Evolutionary conservation across 768 basidiomycete species (phyloP), one percentile per base, ranked within the genome.

Genomic region (Leccinum incarnatum): DNA sequence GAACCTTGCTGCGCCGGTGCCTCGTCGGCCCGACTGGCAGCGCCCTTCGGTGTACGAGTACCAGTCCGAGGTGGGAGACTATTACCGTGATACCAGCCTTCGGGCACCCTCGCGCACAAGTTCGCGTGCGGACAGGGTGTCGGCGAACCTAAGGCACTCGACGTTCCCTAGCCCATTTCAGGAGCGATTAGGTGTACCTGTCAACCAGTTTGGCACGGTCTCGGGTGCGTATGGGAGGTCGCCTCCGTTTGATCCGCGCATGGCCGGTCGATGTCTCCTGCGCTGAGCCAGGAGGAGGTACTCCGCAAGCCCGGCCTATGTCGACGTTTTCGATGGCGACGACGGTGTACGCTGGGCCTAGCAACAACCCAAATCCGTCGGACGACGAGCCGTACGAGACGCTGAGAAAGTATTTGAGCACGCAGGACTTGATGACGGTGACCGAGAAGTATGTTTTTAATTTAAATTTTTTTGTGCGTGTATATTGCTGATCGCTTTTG

Each of bases 81-180:
- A 76, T 71, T 88, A 82, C 72, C 81, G 83, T 42, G 82, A 87
- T 68, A 83, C 78, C 57, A 83, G 78, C 54, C 65, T 72, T 45
- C 74, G 71, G 17, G 57, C 36, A 12, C 55, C 67, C 10, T 70
- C 69, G 50, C 70, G 72, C 27, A 66, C 73, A 9, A 76, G 75
- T 47, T 73, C 72, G 32, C 72, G 72, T 52, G 61, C 69, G 8
- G 10, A 76, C 49, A 63, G 72, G 49, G 67, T 70, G 36, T 50
- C 60, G 19, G 63, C 23, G 54, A 71, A 68, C 61, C 37, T 58
- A 42, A 67, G 68, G 68, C 69, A 63, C 12, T 59, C 62, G 61
- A 56, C 58, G 67, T 66, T 52, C 69, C 71, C 53, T 54, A 68
- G 29, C 29, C 65, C 56, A 50, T 76, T 67, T 56, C 79, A 79